phyloP scores from a whole-genome alignment of 2,329 filamentous ascomycete genomes.

The Zasmidium citrigriseum region DNA sequence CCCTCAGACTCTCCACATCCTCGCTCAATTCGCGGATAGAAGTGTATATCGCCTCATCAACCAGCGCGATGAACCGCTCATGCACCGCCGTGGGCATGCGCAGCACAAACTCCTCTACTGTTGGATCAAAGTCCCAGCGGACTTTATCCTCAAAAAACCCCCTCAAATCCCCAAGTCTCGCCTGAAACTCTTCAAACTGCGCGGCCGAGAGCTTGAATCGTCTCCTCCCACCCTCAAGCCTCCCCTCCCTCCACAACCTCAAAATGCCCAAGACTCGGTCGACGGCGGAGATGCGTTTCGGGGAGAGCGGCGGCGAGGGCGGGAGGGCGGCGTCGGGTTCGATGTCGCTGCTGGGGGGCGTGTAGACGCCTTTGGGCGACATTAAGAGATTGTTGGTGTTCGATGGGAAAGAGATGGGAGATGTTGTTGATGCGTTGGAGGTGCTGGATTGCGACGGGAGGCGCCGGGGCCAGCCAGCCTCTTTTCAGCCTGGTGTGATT shows the following conservation, averaged over 20 bases:
- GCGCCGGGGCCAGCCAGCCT: too few species aligned
- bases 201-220: conserved; percentile 2
- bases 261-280: conserved; percentile 2
- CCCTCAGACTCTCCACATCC: conserved; percentile 1
- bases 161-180: not conserved
- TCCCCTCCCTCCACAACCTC: not conserved
- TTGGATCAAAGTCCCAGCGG: conserved; percentile 17
- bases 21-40: conserved; percentile 1
- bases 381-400: not conserved
- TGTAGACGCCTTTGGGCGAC: conserved; percentile 1
- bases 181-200: conserved; percentile 9
- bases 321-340: conserved; percentile 2
- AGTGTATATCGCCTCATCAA: conserved; percentile 3
- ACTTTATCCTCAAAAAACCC: conserved; percentile 12
- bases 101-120: conserved; percentile 6
- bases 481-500: too few species aligned
- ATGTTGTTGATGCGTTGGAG: not conserved
- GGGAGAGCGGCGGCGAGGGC: conserved; percentile 10
- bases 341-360: conserved; percentile 10
- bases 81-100: conserved; percentile 21
- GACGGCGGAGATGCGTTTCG: not conserved
- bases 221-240: too few species aligned
- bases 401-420: too few species aligned
- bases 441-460: too few species aligned
- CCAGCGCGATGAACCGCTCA: conserved; percentile 12